Evolutionary conservation across 2,329 filamentous ascomycete genomes (phyloP).

Genomic region (Penicillium sp.): DNA sequence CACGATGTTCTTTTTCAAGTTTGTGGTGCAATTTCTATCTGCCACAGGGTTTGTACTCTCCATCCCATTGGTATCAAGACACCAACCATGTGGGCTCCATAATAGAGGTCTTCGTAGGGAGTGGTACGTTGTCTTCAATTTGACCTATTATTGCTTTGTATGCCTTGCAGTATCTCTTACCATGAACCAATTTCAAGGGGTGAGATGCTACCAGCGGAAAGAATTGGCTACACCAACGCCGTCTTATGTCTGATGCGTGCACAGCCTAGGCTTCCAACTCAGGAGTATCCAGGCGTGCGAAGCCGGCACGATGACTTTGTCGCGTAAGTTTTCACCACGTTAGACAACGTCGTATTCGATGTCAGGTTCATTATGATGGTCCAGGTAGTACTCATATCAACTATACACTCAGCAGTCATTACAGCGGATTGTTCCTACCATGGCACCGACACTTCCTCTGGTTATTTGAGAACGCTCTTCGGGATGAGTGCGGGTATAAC

Average conservation of each 20-base stretch:
- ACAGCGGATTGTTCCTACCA: conserved; percentile 30
- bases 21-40: not conserved
- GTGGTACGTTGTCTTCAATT: conserved; percentile 14
- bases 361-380: not conserved
- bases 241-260: conserved; percentile 29
- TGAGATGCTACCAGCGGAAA: conserved; percentile 20
- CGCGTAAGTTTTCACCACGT: conserved; percentile 23
- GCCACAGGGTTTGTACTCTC: not conserved
- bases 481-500: conserved; percentile 42
- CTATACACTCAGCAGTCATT: conserved; percentile 31
- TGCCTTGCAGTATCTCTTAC: not conserved
- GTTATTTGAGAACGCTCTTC: conserved; percentile 36
- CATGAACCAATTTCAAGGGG: conserved; percentile 20
- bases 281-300: conserved; percentile 29
- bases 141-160: not conserved
- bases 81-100: not conserved
- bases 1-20: not conserved
- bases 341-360: not conserved
- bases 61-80: not conserved
- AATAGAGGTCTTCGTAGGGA: conserved; percentile 16
- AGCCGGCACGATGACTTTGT: conserved; percentile 36
- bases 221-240: conserved; percentile 32
- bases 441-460: conserved; percentile 41
- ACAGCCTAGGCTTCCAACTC: conserved; percentile 24
- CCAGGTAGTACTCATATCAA: conserved; percentile 31